Percentiles rank a stretch among this genome's conserved stretches.
phyloP scores from a whole-genome alignment of 1,139 yeast genomes.

The Eremothecium gossypii region DNA sequence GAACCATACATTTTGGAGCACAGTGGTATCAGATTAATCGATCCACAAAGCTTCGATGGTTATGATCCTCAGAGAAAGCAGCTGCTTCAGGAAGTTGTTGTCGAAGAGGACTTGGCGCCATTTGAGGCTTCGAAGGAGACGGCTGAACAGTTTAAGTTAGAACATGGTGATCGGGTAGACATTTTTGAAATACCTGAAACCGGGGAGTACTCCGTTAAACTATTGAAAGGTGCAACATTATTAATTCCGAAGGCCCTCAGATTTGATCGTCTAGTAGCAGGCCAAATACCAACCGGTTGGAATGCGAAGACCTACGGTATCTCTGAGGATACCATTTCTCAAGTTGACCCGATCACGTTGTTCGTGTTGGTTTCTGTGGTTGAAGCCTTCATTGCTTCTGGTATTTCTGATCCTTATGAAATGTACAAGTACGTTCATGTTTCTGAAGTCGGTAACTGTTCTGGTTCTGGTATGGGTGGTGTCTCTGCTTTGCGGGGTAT shows the following conservation, averaged over 20 bases:
- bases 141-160: slow-evolving; percentile 87
- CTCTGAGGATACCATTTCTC: slow-evolving; percentile 81
- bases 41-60: slow-evolving; percentile 88
- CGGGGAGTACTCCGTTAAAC: slow-evolving; percentile 85
- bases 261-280: slow-evolving; percentile 94
- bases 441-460: slow-evolving; percentile 97
- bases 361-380: slow-evolving; percentile 89
- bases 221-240: slow-evolving; percentile 88
- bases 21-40: slow-evolving; percentile 92
- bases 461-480: slow-evolving; percentile 99
- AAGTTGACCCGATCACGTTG: slow-evolving; percentile 93
- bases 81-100: slow-evolving; percentile 86
- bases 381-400: slow-evolving; percentile 87
- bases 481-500: slow-evolving; percentile 91
- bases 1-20: slow-evolving; percentile 84
- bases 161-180: slow-evolving; percentile 92
- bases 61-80: slow-evolving; percentile 92
- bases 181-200: slow-evolving; percentile 79
- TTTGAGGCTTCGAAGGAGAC: slow-evolving; percentile 93
- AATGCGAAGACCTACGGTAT: slow-evolving; percentile 91
- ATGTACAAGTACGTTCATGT: slow-evolving; percentile 97
- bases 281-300: slow-evolving; percentile 99
- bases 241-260: slow-evolving; percentile 91
- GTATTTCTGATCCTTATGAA: slow-evolving; percentile 96
- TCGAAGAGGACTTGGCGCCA: slow-evolving; percentile 92